Conservation (phyloP, 352 stramenopile species). For the Pythium vanterpoolii region DNA sequence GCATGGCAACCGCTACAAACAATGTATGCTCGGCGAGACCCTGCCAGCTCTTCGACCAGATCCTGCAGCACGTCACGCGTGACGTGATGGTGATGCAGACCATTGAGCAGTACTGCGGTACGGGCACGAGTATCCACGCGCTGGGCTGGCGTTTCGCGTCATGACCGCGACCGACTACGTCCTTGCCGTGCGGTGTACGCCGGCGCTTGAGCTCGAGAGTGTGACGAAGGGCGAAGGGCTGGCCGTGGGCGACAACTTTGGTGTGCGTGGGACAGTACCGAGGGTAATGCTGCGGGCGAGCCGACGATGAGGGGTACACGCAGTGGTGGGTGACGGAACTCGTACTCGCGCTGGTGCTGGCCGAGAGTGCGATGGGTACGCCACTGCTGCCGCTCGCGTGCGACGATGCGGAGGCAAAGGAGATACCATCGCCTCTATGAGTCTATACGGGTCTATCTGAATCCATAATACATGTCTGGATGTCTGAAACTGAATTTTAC, state of each 20-base stretch:
- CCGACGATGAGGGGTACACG: no score
- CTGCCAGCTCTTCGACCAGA: slow-evolving; percentile 6
- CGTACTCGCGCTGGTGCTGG: no score
- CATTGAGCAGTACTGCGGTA: slow-evolving; percentile 9
- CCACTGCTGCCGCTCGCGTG: no score
- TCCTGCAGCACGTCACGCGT: slow-evolving; percentile 9
- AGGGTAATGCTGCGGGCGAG: background rate
- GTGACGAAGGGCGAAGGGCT: background rate
- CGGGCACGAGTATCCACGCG: background rate
- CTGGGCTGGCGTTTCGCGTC: slow-evolving; percentile 12
- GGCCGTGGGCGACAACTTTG: slow-evolving; percentile 11
- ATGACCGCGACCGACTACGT: slow-evolving; percentile 1
- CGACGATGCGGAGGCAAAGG: no score
- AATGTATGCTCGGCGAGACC: background rate
- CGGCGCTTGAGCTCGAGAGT: background rate
- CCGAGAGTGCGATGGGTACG: no score
- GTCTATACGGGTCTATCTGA: no score
- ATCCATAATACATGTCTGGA: no score
- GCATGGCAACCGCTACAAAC: background rate
- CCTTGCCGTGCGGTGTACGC: background rate
- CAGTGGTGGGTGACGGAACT: no score
- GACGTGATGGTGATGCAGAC: slow-evolving; percentile 11
- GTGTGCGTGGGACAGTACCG: background rate
- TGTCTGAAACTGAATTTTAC: no score
- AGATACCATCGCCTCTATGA: no score